Conservation (phyloP, 768 basidiomycete genomes). For the Trametes coccinea region DNA sequence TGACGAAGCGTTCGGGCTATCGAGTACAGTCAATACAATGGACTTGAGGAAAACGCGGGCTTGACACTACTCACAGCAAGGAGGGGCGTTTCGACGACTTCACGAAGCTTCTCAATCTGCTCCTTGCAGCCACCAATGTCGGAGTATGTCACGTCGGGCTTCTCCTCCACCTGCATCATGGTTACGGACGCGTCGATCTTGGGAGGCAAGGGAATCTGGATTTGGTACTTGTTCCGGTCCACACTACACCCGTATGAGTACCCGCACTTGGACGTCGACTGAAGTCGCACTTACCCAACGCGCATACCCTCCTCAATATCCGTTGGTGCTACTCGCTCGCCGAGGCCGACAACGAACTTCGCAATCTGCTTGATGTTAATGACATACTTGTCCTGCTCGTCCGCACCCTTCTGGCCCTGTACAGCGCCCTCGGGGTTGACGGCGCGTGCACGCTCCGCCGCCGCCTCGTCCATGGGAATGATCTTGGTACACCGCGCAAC, state of each 20-base stretch:
- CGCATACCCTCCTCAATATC: slow-evolving; percentile 99
- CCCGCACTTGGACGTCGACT: not conserved
- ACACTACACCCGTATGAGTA: slow-evolving; percentile 52
- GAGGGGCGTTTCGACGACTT: slow-evolving; percentile 96
- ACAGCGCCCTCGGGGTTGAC: slow-evolving; percentile 75
- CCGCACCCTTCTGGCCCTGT: slow-evolving; percentile 93
- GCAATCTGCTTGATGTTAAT: slow-evolving; percentile 99
- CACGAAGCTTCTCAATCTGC: slow-evolving; percentile 97
- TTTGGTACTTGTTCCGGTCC: slow-evolving; percentile 96
- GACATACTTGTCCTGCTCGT: slow-evolving; percentile 99
- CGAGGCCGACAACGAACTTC: slow-evolving; percentile 97
- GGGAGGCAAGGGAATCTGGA: slow-evolving; percentile 96
- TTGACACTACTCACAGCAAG: slow-evolving; percentile 64
- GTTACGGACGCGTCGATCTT: slow-evolving; percentile 99
- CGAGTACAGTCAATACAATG: not conserved
- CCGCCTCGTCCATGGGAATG: slow-evolving; percentile 76
- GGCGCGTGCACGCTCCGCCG: slow-evolving; percentile 75
- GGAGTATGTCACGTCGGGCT: slow-evolving; percentile 96
- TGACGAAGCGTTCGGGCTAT: slow-evolving; percentile 98
- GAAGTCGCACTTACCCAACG: slow-evolving; percentile 75
- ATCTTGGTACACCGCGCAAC: slow-evolving; percentile 99
- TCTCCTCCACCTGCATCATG: slow-evolving; percentile 99
- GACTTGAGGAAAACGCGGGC: not conserved
- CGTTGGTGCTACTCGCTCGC: slow-evolving; percentile 94
- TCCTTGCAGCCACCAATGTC: slow-evolving; percentile 99